Conservation (phyloP, 352 stramenopile genomes). For the Pythium folliculosum region DNA sequence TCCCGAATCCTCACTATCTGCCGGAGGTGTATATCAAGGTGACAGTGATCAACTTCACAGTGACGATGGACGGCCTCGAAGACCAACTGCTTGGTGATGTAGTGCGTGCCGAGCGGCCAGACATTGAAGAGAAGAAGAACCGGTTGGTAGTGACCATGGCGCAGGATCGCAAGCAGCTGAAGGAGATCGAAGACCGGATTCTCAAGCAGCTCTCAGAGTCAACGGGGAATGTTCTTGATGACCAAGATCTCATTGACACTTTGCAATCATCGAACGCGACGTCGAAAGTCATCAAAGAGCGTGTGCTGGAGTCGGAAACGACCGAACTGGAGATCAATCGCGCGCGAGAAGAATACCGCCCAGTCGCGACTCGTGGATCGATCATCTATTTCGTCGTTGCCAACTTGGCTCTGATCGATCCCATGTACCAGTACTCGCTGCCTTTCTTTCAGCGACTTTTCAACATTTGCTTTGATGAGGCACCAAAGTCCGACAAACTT, state of each 20-base stretch:
- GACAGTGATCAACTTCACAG: constrained; percentile 96
- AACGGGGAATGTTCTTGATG: constrained; percentile 91
- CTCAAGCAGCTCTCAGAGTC: constrained; percentile 91
- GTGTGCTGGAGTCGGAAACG: constrained; percentile 88
- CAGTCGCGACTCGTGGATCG: constrained; percentile 88
- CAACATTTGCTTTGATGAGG: constrained; percentile 90
- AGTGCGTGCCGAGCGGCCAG: constrained; percentile 89
- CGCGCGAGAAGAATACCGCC: constrained; percentile 88
- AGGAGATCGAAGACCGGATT: constrained; percentile 93
- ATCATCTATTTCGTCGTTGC: constrained; percentile 97
- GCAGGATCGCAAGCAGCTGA: constrained; percentile 91
- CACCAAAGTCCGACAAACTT: constrained; percentile 55
- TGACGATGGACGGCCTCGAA: constrained; percentile 93
- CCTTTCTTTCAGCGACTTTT: constrained; percentile 93
- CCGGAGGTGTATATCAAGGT: constrained; percentile 96
- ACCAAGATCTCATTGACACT: constrained; percentile 89
- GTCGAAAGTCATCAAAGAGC: constrained; percentile 87
- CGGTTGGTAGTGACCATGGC: constrained; percentile 92
- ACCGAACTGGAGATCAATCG: constrained; percentile 92
- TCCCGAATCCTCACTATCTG: constrained; percentile 94
- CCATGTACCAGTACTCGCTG: constrained; percentile 97
- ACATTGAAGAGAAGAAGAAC: constrained; percentile 95
- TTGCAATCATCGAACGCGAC: constrained; percentile 87
- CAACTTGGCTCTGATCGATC: constrained; percentile 90
- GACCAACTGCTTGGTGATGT: constrained; percentile 93